Evolutionary conservation across 2,329 filamentous ascomycete genomes (phyloP), one percentile per base, ranked within the genome.

Genomic region (Diaporthe batatas): DNA sequence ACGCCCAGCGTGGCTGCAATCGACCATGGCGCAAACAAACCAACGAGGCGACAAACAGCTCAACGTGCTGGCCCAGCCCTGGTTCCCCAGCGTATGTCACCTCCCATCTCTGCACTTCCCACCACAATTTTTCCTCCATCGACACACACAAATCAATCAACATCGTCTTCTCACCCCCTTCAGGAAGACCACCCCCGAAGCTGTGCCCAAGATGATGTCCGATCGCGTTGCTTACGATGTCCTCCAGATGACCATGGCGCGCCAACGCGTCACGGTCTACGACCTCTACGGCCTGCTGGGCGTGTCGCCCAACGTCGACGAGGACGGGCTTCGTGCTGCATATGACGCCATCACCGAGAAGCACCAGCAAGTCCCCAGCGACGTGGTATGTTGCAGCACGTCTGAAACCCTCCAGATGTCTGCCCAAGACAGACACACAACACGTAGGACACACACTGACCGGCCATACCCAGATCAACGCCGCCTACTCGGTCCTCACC

Each of bases 241-340:
- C n/a, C 49, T 59, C 1, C 44, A 73, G 59, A 62, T 47, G n/a
- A 34, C 59, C 25, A 70, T 73, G 59, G 62, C 54, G 49, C 58
- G 59, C 23, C 72, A 73, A 42, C 59, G 62, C 34, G 68, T 62
- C 7, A 68, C 59, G 0, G 55, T 74, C 39, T 57, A 74, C 70
- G 72, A 74, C 25, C 72, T 74, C 39, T 74, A 74, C 42, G 72
- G 72, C 6, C 55, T 74, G 4, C 32, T 74, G 18, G 69, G 70
- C 16, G 62, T 74, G 6, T 58, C 59, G 11, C 72, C 72, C 14
- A 72, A 51, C 21, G 72, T 55, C 5, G 69, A 72, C 10, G 62
- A 74, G 55, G 69, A 51, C n/a, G 62, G 62, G 12, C 68, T 74
- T 1, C 72, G 69, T 7, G 62, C 36, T 1, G 62, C 72, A 2